phyloP scores from a whole-genome alignment of 2,329 filamentous ascomycete species.

The Xylaria sp. region DNA sequence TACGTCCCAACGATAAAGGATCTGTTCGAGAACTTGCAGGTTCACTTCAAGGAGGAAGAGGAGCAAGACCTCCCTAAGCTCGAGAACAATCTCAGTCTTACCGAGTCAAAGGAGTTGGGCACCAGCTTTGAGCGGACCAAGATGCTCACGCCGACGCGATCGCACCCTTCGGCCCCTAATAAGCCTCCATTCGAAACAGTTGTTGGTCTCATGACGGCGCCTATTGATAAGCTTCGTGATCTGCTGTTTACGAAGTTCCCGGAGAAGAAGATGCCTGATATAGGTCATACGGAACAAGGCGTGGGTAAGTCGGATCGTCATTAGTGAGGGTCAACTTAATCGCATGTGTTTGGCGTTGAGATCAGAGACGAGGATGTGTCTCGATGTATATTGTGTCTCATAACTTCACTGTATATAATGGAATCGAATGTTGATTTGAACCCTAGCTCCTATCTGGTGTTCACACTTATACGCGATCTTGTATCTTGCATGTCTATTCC shows the following conservation, averaged over 20 bases:
- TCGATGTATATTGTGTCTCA: no score
- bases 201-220: constrained; percentile 43
- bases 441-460: no score
- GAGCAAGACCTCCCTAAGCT: constrained; percentile 38
- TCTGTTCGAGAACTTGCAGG: constrained; percentile 37
- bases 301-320: constrained; percentile 11
- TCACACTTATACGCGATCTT: no score
- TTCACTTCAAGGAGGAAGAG: constrained; percentile 43
- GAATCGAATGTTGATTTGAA: no score
- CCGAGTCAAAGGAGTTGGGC: constrained; percentile 32
- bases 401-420: no score
- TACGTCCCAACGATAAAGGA: constrained; percentile 40
- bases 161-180: constrained; percentile 41
- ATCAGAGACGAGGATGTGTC: no score
- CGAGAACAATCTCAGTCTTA: constrained; percentile 34
- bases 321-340: neutral
- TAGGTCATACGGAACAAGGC: constrained; percentile 8
- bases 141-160: constrained; percentile 40
- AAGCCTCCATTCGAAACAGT: constrained; percentile 47
- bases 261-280: constrained; percentile 25
- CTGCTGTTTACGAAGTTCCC: constrained; percentile 46
- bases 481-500: no score
- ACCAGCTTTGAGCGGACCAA: constrained; percentile 42
- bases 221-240: constrained; percentile 48
- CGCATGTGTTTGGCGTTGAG: no score